Evolutionary conservation across 2,329 filamentous ascomycete species (phyloP).

Genomic region (Ceratocystis colombiana): DNA sequence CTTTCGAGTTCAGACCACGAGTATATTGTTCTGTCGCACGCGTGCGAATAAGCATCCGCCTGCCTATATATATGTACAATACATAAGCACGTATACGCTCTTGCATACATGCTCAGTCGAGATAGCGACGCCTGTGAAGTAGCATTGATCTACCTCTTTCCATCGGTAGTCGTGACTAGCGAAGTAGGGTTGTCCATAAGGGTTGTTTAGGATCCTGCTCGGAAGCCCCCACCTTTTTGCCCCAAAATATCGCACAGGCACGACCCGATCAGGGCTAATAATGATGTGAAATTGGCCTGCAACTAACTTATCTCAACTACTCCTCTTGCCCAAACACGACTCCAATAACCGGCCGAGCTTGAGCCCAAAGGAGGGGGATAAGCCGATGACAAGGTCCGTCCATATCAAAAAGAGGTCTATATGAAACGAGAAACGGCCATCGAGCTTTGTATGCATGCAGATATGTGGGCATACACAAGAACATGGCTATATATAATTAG

Average conservation of each 20-base stretch:
- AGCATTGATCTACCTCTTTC: background rate
- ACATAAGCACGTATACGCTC: background rate
- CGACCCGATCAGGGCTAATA: background rate
- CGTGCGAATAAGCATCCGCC: background rate
- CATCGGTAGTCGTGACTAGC: background rate
- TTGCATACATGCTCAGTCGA: background rate
- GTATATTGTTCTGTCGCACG: background rate
- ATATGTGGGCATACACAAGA: background rate
- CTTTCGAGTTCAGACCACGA: background rate
- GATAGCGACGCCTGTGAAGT: background rate
- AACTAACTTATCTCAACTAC: background rate
- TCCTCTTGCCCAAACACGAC: background rate
- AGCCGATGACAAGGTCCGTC: background rate
- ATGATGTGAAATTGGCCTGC: background rate
- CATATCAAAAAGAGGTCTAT: background rate
- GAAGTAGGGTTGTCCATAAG: background rate
- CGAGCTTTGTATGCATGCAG: background rate
- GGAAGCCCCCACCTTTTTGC: background rate
- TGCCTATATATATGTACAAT: background rate
- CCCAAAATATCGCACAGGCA: conserved; percentile 9
- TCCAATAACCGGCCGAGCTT: background rate
- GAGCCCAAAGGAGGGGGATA: background rate
- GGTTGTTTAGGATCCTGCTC: background rate
- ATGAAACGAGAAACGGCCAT: background rate
- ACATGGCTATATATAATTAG: background rate